Percentiles rank a stretch among this genome's conserved stretches.
Conservation (phyloP, 2,329 filamentous ascomycete genomes). For the Xylaria polymorpha region DNA sequence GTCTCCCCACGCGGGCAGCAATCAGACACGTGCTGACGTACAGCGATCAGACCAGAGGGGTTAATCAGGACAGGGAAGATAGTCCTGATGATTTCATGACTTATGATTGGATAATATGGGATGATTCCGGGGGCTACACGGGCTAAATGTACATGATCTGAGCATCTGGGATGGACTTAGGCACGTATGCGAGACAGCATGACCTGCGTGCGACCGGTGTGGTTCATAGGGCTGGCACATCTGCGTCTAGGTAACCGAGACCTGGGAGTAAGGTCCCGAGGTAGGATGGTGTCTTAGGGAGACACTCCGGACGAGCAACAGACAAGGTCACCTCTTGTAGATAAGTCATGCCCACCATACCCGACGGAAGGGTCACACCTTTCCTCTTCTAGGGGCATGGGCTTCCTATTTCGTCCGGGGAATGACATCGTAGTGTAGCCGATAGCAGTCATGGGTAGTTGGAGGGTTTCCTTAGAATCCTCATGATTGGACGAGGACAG, state of each 20-base stretch:
- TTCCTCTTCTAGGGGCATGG: slow-evolving; percentile 51
- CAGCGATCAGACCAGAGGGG: slow-evolving; percentile 42
- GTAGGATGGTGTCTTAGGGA: slow-evolving; percentile 45
- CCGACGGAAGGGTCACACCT: slow-evolving; percentile 47
- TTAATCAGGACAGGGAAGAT: slow-evolving; percentile 48
- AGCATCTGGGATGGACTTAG: slow-evolving; percentile 44
- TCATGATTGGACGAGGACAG: slow-evolving; percentile 43
- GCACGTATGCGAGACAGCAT: slow-evolving; percentile 45
- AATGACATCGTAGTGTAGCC: slow-evolving; percentile 38
- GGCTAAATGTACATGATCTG: slow-evolving; percentile 60
- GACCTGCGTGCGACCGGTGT: slow-evolving; percentile 47
- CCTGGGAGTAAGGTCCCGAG: slow-evolving; percentile 30
- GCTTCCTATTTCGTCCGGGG: slow-evolving; percentile 53
- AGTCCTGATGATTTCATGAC: slow-evolving; percentile 61
- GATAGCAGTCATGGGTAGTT: slow-evolving; percentile 36
- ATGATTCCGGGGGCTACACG: slow-evolving; percentile 50
- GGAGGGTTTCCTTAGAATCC: slow-evolving; percentile 40
- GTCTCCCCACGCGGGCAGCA: slow-evolving; percentile 43
- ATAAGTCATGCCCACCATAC: slow-evolving; percentile 40
- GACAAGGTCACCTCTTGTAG: slow-evolving; percentile 47
- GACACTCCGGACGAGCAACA: slow-evolving; percentile 49
- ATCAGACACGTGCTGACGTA: slow-evolving; percentile 44
- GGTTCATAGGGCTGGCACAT: slow-evolving; percentile 42
- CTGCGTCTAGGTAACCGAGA: slow-evolving; percentile 44
- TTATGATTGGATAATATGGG: slow-evolving; percentile 64